These are phyloP conservation scores for Plectosphaerella sp. DNA, from an alignment of 2,329 filamentous ascomycete species.

Conservation along the genomic window DNA sequence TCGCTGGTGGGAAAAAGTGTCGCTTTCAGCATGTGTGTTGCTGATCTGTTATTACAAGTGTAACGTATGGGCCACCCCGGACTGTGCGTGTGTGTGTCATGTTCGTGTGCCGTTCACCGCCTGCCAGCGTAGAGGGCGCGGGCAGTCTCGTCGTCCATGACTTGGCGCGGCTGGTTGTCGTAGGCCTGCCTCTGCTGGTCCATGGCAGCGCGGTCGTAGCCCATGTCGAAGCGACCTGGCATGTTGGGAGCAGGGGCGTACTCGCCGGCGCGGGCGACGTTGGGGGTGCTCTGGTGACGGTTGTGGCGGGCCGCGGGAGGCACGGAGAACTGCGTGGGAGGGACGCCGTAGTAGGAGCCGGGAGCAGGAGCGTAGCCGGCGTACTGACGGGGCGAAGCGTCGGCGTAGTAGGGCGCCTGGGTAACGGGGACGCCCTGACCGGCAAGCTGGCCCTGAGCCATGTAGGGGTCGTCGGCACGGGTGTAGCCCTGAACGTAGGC, in stretches of 20 bases:
- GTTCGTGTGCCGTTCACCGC: neutral
- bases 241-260: constrained; percentile 10
- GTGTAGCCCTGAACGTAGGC: constrained; percentile 13
- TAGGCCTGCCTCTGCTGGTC: constrained; percentile 4
- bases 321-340: neutral
- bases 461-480: constrained; percentile 8
- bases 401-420: constrained; percentile 15
- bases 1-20: too few relatives aligned
- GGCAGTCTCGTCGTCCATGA: constrained; percentile 8
- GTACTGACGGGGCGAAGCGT: constrained; percentile 9
- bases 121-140: constrained; percentile 4
- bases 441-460: neutral
- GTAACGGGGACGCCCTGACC: neutral
- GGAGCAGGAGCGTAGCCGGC: constrained; percentile 9
- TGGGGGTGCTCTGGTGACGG: constrained; percentile 25
- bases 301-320: constrained; percentile 15
- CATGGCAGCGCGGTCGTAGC: neutral
- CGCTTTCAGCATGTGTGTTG: neutral
- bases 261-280: constrained; percentile 3
- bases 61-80: too few relatives aligned
- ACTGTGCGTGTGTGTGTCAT: too few relatives aligned
- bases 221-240: constrained; percentile 3
- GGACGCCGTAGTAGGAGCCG: constrained; percentile 1
- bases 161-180: constrained; percentile 5
- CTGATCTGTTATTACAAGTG: neutral